These are phyloP conservation scores for Oryza nivara DNA, from an alignment of 176 grass and related monocot genomes.

Conservation along the genomic window DNA sequence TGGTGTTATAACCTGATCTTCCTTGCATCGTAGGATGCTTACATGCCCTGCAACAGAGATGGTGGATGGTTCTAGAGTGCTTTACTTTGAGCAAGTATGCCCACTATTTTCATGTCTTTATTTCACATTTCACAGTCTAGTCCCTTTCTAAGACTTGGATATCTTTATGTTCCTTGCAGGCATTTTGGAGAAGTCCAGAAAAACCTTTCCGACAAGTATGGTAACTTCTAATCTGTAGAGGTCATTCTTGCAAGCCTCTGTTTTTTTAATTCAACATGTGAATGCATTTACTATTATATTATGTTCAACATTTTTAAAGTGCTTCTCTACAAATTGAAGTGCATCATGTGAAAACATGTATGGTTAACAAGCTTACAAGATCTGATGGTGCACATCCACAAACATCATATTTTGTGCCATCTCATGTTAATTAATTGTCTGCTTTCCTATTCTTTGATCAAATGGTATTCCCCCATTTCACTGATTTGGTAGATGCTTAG, in stretches of 20 bases:
- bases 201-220: conserved; percentile 99
- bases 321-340: conserved; percentile 10
- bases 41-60: conserved; percentile 94
- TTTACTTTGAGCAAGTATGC: conserved; percentile 94
- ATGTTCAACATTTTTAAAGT: conserved; percentile 7
- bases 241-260: conserved; percentile 7
- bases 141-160: conserved; percentile 8
- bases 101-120: conserved; percentile 15
- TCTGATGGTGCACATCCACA: background rate
- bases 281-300: conserved; percentile 3
- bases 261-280: conserved; percentile 21
- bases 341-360: background rate
- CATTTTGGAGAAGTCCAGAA: conserved; percentile 98
- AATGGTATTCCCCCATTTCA: background rate
- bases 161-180: conserved; percentile 52
- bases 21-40: conserved; percentile 64
- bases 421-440: background rate
- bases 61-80: conserved; percentile 93
- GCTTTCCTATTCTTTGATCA: background rate
- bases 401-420: background rate
- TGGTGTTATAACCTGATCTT: conserved; percentile 10
- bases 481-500: conserved; percentile 21
- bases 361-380: conserved; percentile 22
- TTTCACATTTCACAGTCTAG: background rate
- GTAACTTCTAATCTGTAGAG: conserved; percentile 45